Conservation (phyloP, 1,284 basidiomycete genomes). For the Apiotrichum sp. region DNA sequence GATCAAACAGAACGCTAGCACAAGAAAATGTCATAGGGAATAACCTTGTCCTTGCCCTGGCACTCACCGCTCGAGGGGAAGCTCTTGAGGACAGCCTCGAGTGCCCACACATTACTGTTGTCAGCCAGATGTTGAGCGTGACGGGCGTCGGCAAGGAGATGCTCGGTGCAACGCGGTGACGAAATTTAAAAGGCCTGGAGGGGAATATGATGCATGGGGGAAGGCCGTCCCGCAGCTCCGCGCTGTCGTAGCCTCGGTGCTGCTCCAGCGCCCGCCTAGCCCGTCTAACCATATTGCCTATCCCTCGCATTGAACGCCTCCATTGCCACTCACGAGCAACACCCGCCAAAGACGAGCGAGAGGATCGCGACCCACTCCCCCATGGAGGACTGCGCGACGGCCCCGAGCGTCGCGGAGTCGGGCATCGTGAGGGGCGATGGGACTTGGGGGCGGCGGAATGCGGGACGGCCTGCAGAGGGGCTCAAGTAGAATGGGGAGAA, state of each 20-base stretch:
- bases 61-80: slow-evolving; percentile 62
- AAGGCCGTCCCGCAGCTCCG: too few species aligned
- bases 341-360: slow-evolving; percentile 68
- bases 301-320: background rate
- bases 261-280: too few species aligned
- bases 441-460: too few species aligned
- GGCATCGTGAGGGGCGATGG: background rate
- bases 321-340: slow-evolving; percentile 56
- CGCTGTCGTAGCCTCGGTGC: too few species aligned
- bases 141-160: too few species aligned
- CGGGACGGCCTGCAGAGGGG: too few species aligned
- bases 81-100: slow-evolving; percentile 56
- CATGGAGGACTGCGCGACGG: slow-evolving; percentile 20
- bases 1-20: too few species aligned
- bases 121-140: background rate
- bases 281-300: background rate
- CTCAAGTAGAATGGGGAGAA: too few species aligned
- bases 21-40: background rate
- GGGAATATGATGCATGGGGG: too few species aligned
- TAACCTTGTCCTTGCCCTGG: background rate
- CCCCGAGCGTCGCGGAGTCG: background rate
- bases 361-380: slow-evolving; percentile 59
- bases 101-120: slow-evolving; percentile 49
- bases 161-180: too few species aligned
- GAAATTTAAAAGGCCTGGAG: too few species aligned